phyloP scores from a whole-genome alignment of 305 asterid species.

The Caryopteris hybrid region DNA sequence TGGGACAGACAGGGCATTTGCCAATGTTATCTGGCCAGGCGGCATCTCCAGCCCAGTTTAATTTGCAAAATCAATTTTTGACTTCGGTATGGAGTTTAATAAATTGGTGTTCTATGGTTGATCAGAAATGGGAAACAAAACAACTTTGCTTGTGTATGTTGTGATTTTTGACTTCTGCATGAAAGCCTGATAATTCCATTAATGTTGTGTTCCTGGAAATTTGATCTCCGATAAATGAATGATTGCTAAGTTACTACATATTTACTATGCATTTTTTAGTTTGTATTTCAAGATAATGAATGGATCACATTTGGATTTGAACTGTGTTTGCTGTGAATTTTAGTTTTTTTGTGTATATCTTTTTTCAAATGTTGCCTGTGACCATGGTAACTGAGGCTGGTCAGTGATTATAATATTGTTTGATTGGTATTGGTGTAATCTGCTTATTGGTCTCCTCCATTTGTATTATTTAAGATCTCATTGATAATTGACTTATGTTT shows the following conservation, averaged over 20 bases:
- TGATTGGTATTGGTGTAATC: conserved; percentile 2
- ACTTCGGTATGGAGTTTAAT: conserved; percentile 51
- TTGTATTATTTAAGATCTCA: not conserved
- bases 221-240: conserved; percentile 7
- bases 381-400: conserved; percentile 9
- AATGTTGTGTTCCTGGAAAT: not conserved
- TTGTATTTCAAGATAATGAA: not conserved
- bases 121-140: not conserved
- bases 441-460: not conserved
- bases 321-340: not conserved
- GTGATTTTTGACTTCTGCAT: not conserved
- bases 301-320: not conserved
- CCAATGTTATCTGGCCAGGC: conserved; percentile 80
- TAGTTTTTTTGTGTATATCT: not conserved
- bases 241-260: not conserved
- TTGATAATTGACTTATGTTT: not conserved
- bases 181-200: conserved; percentile 2
- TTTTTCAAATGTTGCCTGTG: conserved; percentile 6
- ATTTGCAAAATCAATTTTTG: conserved; percentile 66
- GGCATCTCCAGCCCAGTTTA: conserved; percentile 65
- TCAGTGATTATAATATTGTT: conserved; percentile 12
- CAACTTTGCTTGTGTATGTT: not conserved
- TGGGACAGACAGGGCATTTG: conserved; percentile 70
- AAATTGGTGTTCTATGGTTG: not conserved
- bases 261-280: not conserved